phyloP scores from a whole-genome alignment of 1,284 basidiomycete species.

The Boletus sp. region DNA sequence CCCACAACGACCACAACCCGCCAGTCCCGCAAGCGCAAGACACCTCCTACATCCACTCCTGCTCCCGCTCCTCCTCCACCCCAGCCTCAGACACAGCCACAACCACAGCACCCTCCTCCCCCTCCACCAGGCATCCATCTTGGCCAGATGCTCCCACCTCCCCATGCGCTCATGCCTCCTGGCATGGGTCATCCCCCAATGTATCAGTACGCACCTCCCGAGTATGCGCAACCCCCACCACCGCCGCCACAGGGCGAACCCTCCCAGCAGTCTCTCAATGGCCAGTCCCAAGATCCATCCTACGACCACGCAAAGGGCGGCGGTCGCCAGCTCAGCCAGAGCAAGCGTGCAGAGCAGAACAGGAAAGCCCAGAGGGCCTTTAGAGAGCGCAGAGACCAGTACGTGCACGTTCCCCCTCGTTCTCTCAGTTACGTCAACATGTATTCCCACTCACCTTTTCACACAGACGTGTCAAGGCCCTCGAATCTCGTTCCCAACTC shows the following conservation, averaged over 20 bases:
- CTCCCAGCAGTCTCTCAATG: conserved; percentile 30
- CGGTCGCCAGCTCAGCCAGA: conserved; percentile 61
- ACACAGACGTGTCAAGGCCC: conserved; percentile 72
- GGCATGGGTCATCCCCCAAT: conserved; percentile 34
- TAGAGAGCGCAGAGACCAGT: conserved; percentile 80
- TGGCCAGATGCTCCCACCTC: conserved; percentile 48
- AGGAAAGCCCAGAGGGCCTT: conserved; percentile 83
- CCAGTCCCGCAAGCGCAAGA: conserved; percentile 48
- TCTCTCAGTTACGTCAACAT: conserved; percentile 2
- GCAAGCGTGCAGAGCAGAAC: conserved; percentile 83
- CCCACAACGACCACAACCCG: conserved; percentile 35
- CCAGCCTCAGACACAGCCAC: conserved; percentile 31
- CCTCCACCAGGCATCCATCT: conserved; percentile 32
- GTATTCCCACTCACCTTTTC: conserved; percentile 13
- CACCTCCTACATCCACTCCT: conserved; percentile 35
- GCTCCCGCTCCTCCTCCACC: conserved; percentile 20
- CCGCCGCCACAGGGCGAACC: conserved; percentile 32
- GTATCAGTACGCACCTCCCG: conserved; percentile 35
- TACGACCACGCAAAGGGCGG: conserved; percentile 18
- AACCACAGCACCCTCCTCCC: neutral
- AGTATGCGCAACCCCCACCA: conserved; percentile 31
- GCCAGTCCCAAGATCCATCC: conserved; percentile 18
- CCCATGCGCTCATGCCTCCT: conserved; percentile 47
- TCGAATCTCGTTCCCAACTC: conserved; percentile 76
- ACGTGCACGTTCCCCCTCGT: conserved; percentile 26